A percentile compares a stretch with the other conserved stretches of the same genome.
phyloP scores from a whole-genome alignment of 495 filamentous ascomycete species.

The Poronia punctata region DNA sequence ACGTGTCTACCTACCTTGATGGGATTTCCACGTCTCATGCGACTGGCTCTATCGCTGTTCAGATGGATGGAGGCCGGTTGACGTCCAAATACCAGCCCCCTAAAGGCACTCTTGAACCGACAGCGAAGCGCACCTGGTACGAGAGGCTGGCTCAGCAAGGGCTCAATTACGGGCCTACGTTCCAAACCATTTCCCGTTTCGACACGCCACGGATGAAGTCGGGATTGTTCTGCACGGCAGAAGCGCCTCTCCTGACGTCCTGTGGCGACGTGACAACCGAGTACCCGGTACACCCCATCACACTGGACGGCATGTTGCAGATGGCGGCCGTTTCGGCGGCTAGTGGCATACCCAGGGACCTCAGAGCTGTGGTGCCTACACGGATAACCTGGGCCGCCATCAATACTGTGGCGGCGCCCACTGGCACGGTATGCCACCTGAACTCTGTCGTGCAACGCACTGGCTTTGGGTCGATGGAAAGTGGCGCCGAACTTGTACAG shows the following conservation, averaged over 20 bases:
- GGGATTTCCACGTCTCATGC: conserved; percentile 23
- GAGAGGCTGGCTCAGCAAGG: not conserved
- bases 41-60: conserved; percentile 1
- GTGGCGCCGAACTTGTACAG: not conserved
- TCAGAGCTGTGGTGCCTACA: not conserved
- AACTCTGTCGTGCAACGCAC: not conserved
- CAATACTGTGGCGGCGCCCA: not conserved
- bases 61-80: conserved; percentile 11
- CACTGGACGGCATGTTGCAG: not conserved
- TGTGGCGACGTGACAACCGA: not conserved
- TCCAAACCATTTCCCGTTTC: not conserved
- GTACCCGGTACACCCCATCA: too few species aligned
- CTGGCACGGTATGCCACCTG: not conserved
- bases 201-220: conserved; percentile 2
- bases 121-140: conserved; percentile 3
- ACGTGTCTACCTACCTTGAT: conserved; percentile 20
- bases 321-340: not conserved
- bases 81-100: not conserved
- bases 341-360: not conserved
- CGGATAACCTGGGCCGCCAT: not conserved
- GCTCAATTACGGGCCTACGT: not conserved
- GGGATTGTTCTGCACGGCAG: not conserved
- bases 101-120: not conserved
- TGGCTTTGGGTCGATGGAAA: conserved; percentile 1
- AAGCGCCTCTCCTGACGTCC: not conserved